phyloP scores from a whole-genome alignment of 352 stramenopile species.

The Phytophthora nicotianae region DNA sequence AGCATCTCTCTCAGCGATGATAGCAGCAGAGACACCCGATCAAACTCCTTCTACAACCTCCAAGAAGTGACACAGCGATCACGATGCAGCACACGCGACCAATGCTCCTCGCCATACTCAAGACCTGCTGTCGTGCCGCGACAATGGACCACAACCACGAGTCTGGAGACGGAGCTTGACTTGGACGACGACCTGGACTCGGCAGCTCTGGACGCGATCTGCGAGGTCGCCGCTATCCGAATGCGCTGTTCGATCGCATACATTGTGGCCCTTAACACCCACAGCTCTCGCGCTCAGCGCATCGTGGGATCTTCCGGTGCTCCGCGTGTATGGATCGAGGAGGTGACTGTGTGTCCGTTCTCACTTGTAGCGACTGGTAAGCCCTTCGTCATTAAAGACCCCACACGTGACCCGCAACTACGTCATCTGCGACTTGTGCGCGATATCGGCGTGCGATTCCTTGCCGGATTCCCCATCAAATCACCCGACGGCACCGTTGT shows the following conservation, averaged over 20 bases:
- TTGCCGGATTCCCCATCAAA: conserved; percentile 61
- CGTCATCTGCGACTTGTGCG: conserved; percentile 42
- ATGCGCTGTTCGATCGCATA: conserved; percentile 54
- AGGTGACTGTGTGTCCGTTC: conserved; percentile 29
- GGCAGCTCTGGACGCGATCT: conserved; percentile 59
- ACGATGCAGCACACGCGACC: conserved; percentile 26
- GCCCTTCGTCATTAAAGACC: conserved; percentile 53
- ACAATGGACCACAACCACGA: conserved; percentile 26
- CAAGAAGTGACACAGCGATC: conserved; percentile 21
- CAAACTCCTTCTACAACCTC: conserved; percentile 17
- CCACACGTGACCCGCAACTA: conserved; percentile 42
- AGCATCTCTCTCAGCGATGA: conserved; percentile 27
- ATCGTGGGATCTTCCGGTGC: conserved; percentile 45
- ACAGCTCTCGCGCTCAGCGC: conserved; percentile 28
- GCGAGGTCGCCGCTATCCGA: conserved; percentile 51
- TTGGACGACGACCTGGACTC: conserved; percentile 39
- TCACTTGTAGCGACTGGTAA: conserved; percentile 31
- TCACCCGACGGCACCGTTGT: conserved; percentile 22
- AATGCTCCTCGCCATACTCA: conserved; percentile 20
- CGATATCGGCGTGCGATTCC: conserved; percentile 52
- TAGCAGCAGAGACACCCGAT: conserved; percentile 10
- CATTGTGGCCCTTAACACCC: conserved; percentile 41
- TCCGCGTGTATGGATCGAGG: conserved; percentile 18
- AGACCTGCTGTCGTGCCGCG: conserved; percentile 11
- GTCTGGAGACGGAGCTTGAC: conserved; percentile 35